A percentile compares a stretch with the other conserved stretches of the same genome.
phyloP scores from a whole-genome alignment of 2,329 filamentous ascomycete genomes.

The Trichoderma sp. region DNA sequence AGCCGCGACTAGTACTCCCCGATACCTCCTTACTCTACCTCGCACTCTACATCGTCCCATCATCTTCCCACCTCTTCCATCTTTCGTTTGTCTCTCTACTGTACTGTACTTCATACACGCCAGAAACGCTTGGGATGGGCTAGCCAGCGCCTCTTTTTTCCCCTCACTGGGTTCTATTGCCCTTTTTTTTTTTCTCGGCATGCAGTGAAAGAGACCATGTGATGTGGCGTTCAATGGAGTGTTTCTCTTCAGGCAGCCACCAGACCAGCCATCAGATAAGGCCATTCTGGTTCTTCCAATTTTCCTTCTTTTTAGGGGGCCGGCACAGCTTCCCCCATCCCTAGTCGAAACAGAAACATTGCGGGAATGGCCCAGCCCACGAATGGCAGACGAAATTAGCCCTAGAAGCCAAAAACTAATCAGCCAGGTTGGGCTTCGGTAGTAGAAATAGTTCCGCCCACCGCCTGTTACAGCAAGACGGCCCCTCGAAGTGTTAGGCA shows the following conservation, averaged over 20 bases:
- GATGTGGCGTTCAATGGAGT: neutral
- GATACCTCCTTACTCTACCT: neutral
- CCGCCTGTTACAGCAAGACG: neutral
- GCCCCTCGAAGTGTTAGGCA: neutral
- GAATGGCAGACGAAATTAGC: neutral
- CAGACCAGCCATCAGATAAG: neutral
- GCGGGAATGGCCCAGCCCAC: neutral
- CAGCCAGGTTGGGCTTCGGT: neutral
- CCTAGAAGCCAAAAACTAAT: neutral
- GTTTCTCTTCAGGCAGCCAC: constrained; percentile 7
- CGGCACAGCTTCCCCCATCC: neutral
- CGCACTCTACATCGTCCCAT: neutral
- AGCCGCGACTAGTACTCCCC: neutral
- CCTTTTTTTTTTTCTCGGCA: neutral
- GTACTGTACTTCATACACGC: neutral
- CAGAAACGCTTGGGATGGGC: neutral
- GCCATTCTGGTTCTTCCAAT: neutral
- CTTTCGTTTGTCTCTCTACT: neutral
- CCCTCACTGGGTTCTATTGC: neutral
- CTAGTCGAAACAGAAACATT: neutral
- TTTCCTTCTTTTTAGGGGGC: neutral
- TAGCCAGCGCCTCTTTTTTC: neutral
- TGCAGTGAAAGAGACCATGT: neutral
- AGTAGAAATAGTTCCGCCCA: neutral
- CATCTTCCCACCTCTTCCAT: neutral